phyloP scores from a whole-genome alignment of 768 basidiomycete genomes.

The Boletus reticulatus region DNA sequence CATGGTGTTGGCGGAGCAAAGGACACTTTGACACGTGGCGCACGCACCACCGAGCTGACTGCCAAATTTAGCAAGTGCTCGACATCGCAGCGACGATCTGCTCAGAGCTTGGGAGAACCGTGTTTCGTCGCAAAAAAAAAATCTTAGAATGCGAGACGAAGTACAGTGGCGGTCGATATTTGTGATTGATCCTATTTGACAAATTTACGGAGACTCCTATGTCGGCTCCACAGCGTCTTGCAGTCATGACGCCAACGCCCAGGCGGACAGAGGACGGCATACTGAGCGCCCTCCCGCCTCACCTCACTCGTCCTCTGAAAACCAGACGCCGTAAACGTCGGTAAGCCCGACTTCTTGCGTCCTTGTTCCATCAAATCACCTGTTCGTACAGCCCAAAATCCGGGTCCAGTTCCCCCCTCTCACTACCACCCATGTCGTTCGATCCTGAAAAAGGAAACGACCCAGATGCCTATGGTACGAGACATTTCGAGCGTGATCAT shows the following conservation, averaged over 20 bases:
- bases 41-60: neutral
- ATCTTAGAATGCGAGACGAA: too few species aligned
- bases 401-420: constrained; percentile 12
- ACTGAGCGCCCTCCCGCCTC: constrained; percentile 13
- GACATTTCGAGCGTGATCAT: neutral
- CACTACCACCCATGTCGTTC: constrained; percentile 10
- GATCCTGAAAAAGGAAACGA: neutral
- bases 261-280: neutral
- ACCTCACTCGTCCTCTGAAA: constrained; percentile 11
- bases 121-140: too few species aligned
- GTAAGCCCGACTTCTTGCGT: neutral
- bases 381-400: neutral
- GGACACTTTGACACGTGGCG: constrained; percentile 8
- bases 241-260: neutral
- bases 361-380: neutral
- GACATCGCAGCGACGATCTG: neutral
- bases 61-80: constrained; percentile 6
- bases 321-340: neutral
- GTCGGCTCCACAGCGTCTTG: neutral
- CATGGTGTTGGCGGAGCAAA: constrained; percentile 39
- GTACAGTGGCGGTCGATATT: too few species aligned
- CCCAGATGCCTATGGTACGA: neutral
- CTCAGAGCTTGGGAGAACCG: too few species aligned
- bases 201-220: neutral
- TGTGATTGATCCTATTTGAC: too few species aligned